Conservation (phyloP, 2,329 filamentous ascomycete genomes). For the Colletotrichum graminicola region DNA sequence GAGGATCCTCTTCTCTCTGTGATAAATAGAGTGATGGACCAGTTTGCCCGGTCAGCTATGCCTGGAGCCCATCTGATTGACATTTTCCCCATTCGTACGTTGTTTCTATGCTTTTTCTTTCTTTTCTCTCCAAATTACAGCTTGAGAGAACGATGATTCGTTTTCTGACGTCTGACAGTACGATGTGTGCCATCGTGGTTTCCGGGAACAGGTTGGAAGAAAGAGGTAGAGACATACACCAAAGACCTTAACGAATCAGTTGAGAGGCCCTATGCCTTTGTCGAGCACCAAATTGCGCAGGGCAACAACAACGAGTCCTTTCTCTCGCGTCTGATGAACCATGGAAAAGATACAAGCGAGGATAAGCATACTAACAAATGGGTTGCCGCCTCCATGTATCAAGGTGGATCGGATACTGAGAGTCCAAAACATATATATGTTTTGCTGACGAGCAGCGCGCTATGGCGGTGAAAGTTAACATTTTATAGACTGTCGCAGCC, state of each 20-base stretch:
- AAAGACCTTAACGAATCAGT: conserved; percentile 7
- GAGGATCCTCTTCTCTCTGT: background rate
- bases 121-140: background rate
- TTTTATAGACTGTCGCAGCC: conserved; percentile 44
- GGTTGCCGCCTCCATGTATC: conserved; percentile 27
- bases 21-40: conserved; percentile 9
- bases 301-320: conserved; percentile 2
- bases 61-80: conserved; percentile 33
- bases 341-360: background rate
- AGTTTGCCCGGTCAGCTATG: background rate
- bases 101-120: too few relatives aligned
- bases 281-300: conserved; percentile 44
- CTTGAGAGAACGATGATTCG: too few relatives aligned
- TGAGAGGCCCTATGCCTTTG: conserved; percentile 39
- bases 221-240: conserved; percentile 23
- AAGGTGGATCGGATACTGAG: conserved; percentile 29
- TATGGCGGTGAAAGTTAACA: background rate
- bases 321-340: conserved; percentile 12
- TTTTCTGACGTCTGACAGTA: conserved; percentile 44
- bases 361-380: background rate
- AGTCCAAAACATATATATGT: background rate
- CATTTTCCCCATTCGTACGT: conserved; percentile 27
- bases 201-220: conserved; percentile 40
- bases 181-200: conserved; percentile 40
- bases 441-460: background rate